Evolutionary conservation across 768 basidiomycete species (phyloP).

Genomic region (Cubamyces sp.): DNA sequence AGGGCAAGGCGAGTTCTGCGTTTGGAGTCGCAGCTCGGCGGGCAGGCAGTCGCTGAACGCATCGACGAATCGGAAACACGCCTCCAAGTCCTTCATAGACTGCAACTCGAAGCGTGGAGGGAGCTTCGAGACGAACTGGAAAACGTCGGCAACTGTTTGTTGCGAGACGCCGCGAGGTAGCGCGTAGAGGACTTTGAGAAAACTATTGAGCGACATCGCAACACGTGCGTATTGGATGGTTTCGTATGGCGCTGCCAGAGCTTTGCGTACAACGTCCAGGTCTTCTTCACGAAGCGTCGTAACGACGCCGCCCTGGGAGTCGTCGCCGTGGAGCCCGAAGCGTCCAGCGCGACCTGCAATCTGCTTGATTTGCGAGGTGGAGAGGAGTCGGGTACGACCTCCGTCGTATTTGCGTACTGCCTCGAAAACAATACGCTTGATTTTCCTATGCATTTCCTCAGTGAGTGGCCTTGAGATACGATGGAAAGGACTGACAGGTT

Average conservation of each 20-base stretch:
- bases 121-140: slow-evolving; percentile 50
- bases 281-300: slow-evolving; percentile 73
- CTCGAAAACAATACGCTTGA: slow-evolving; percentile 84
- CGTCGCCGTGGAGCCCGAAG: slow-evolving; percentile 64
- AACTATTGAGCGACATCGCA: slow-evolving; percentile 33
- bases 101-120: slow-evolving; percentile 49
- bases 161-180: slow-evolving; percentile 50
- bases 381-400: slow-evolving; percentile 45
- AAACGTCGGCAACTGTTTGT: slow-evolving; percentile 51
- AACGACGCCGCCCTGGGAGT: slow-evolving; percentile 60
- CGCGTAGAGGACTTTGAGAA: slow-evolving; percentile 37
- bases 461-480: slow-evolving; percentile 1
- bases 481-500: slow-evolving; percentile 71
- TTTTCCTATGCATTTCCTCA: slow-evolving; percentile 62
- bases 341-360: slow-evolving; percentile 95
- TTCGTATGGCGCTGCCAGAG: slow-evolving; percentile 55
- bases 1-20: slow-evolving; percentile 57
- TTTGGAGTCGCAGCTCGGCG: slow-evolving; percentile 46
- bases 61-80: slow-evolving; percentile 51
- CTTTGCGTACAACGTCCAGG: slow-evolving; percentile 58
- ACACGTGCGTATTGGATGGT: slow-evolving; percentile 60
- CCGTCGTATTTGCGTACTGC: slow-evolving; percentile 71
- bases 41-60: slow-evolving; percentile 41
- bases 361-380: slow-evolving; percentile 84
- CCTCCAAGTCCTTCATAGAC: slow-evolving; percentile 29